These are phyloP conservation scores for Pythium myriotylum DNA, from an alignment of 352 stramenopile genomes.

Conservation along the genomic window DNA sequence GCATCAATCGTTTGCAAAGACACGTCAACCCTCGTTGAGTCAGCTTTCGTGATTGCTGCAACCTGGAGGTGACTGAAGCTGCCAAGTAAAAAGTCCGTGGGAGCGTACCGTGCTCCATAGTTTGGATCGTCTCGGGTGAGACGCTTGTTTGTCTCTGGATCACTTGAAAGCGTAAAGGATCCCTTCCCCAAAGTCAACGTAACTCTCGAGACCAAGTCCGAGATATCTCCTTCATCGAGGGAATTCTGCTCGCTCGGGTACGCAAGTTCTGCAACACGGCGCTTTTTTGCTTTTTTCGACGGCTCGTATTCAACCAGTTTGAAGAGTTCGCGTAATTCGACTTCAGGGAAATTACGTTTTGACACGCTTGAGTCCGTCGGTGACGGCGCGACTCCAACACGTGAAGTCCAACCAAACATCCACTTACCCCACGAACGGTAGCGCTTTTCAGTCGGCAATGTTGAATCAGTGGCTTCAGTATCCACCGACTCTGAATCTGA, in stretches of 20 bases:
- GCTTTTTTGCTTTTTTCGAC: slow-evolving; percentile 63
- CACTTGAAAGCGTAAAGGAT: slow-evolving; percentile 74
- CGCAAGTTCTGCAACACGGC: slow-evolving; percentile 34
- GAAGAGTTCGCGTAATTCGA: slow-evolving; percentile 85
- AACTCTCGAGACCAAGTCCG: slow-evolving; percentile 69
- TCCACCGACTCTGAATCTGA: slow-evolving; percentile 84
- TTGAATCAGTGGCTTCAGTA: slow-evolving; percentile 73
- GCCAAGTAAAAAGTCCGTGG: slow-evolving; percentile 75
- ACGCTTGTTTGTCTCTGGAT: slow-evolving; percentile 69
- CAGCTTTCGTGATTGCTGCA: slow-evolving; percentile 61
- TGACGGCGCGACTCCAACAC: slow-evolving; percentile 45
- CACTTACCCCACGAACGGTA: slow-evolving; percentile 84
- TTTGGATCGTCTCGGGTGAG: slow-evolving; percentile 63
- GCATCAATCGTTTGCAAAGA: slow-evolving; percentile 87
- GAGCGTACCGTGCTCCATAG: slow-evolving; percentile 68
- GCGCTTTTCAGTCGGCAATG: slow-evolving; percentile 65
- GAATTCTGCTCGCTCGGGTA: slow-evolving; percentile 26
- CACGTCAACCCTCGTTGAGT: slow-evolving; percentile 79
- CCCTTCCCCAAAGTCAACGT: slow-evolving; percentile 73
- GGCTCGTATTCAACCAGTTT: slow-evolving; percentile 87
- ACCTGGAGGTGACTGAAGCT: slow-evolving; percentile 83
- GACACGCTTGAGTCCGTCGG: slow-evolving; percentile 35
- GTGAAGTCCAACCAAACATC: slow-evolving; percentile 88
- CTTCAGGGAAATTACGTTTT: slow-evolving; percentile 66
- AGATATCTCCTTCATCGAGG: slow-evolving; percentile 33